Percentiles rank a stretch among this genome's conserved stretches.
These are phyloP conservation scores for Amanita muscaria DNA, from an alignment of 768 basidiomycete genomes.

Conservation along the genomic window DNA sequence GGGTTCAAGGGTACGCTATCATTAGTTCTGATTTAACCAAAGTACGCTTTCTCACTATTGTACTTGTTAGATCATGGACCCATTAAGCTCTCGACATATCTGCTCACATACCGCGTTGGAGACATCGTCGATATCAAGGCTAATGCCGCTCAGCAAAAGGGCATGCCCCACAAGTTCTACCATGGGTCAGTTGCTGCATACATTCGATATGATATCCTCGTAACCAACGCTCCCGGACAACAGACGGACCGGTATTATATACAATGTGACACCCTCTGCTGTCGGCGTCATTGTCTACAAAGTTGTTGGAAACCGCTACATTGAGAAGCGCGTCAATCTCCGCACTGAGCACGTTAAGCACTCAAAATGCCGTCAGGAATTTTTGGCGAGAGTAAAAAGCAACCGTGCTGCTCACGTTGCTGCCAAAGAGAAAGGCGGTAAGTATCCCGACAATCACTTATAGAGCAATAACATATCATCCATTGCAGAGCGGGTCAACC, in stretches of 20 bases:
- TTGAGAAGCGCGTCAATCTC: conserved; percentile 99
- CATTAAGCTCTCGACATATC: conserved; percentile 86
- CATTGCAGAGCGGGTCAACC: conserved; percentile 59
- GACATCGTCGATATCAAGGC: conserved; percentile 99
- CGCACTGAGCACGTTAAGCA: conserved; percentile 92
- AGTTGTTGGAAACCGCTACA: conserved; percentile 96
- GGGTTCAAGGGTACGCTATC: conserved; percentile 85
- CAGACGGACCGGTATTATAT: conserved; percentile 95
- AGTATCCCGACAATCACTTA: conserved; percentile 23
- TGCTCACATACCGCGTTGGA: conserved; percentile 88
- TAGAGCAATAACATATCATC: conserved; percentile 1
- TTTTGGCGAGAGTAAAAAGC: conserved; percentile 89
- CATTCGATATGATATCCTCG: conserved; percentile 4
- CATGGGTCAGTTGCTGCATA: conserved; percentile 62
- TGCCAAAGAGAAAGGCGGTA: conserved; percentile 88
- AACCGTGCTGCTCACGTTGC: conserved; percentile 79
- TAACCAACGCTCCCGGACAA: neutral
- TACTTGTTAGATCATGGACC: conserved; percentile 71
- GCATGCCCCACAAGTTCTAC: conserved; percentile 99
- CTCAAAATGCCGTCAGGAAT: conserved; percentile 97
- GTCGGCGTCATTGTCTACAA: conserved; percentile 98
- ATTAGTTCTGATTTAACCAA: conserved; percentile 8
- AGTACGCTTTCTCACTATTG: conserved; percentile 9
- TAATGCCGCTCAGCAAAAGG: conserved; percentile 98
- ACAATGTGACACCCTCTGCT: conserved; percentile 92